phyloP scores from a whole-genome alignment of 1,284 basidiomycete species.

The Sanguinoderma infundibulare region DNA sequence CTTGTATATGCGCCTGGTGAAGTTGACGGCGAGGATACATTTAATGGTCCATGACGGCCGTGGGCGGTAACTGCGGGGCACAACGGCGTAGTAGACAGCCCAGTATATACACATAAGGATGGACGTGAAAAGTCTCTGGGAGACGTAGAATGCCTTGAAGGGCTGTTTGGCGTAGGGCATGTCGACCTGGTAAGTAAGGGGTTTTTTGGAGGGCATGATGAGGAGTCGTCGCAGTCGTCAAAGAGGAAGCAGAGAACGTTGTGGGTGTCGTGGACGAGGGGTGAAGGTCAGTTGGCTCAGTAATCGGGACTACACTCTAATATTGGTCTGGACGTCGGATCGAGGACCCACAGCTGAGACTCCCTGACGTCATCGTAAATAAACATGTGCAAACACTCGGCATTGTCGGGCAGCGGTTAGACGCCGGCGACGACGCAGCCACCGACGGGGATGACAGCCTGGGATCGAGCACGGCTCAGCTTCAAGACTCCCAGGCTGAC shows the following conservation, averaged over 20 bases:
- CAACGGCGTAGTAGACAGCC: conserved; percentile 44
- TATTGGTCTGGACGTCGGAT: too few species aligned
- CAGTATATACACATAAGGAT: conserved; percentile 49
- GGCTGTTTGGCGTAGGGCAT: conserved; percentile 50
- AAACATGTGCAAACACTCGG: too few species aligned
- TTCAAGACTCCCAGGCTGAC: too few species aligned
- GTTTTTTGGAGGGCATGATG: conserved; percentile 17
- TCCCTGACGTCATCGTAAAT: too few species aligned
- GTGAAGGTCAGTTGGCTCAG: background rate
- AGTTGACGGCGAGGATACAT: conserved; percentile 54
- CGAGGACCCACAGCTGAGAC: too few species aligned
- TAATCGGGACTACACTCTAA: too few species aligned
- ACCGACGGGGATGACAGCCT: too few species aligned
- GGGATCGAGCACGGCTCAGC: too few species aligned
- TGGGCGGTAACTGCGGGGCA: conserved; percentile 48
- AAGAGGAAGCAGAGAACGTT: background rate
- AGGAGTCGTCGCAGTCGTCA: background rate
- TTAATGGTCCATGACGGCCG: conserved; percentile 50
- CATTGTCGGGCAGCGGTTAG: too few species aligned
- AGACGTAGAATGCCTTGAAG: conserved; percentile 50
- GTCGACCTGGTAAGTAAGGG: conserved; percentile 25
- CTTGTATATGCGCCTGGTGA: conserved; percentile 52
- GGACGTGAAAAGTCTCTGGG: conserved; percentile 49
- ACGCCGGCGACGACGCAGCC: too few species aligned
- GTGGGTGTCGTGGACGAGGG: background rate